Conservation (phyloP, 2,329 filamentous ascomycete genomes). For the Colletotrichum cereale region DNA sequence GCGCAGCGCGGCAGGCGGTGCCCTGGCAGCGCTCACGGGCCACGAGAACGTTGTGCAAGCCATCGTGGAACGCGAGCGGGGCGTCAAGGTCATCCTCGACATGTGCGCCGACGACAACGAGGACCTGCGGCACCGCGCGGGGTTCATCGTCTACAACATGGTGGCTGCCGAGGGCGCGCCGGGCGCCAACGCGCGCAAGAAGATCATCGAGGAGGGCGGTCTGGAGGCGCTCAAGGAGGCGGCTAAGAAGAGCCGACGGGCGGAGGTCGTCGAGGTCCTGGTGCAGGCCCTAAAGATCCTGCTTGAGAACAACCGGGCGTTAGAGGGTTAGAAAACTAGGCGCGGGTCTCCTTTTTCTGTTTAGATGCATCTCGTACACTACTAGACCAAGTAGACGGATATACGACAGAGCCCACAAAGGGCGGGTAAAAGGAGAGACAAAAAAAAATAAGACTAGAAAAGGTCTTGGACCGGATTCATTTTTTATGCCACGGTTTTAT, state of each 20-base stretch:
- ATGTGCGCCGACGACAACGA: conserved; percentile 81
- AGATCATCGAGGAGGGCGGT: conserved; percentile 72
- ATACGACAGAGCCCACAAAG: not conserved
- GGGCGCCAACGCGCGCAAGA: conserved; percentile 70
- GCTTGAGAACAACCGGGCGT: conserved; percentile 54
- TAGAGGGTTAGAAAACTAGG: conserved; percentile 20
- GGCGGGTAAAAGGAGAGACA: not conserved
- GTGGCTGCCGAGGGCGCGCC: conserved; percentile 74
- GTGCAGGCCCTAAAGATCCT: conserved; percentile 80
- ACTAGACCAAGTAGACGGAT: conserved; percentile 31
- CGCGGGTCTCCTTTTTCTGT: conserved; percentile 7
- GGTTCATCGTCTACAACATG: conserved; percentile 82
- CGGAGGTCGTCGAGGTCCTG: conserved; percentile 77
- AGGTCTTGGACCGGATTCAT: not conserved
- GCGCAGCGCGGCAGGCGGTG: conserved; percentile 86
- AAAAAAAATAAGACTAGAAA: conserved; percentile 6
- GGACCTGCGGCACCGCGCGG: conserved; percentile 77
- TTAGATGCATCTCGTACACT: conserved; percentile 15
- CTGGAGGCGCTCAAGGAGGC: conserved; percentile 77
- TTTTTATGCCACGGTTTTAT: not conserved
- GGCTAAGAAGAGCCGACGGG: conserved; percentile 75
- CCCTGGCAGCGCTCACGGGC: conserved; percentile 84
- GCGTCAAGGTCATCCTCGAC: conserved; percentile 81
- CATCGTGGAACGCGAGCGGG: conserved; percentile 78
- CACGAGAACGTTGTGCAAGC: conserved; percentile 81